Evolutionary conservation across 495 filamentous ascomycete genomes (phyloP).

Genomic region (Astrocystis sublimbata): DNA sequence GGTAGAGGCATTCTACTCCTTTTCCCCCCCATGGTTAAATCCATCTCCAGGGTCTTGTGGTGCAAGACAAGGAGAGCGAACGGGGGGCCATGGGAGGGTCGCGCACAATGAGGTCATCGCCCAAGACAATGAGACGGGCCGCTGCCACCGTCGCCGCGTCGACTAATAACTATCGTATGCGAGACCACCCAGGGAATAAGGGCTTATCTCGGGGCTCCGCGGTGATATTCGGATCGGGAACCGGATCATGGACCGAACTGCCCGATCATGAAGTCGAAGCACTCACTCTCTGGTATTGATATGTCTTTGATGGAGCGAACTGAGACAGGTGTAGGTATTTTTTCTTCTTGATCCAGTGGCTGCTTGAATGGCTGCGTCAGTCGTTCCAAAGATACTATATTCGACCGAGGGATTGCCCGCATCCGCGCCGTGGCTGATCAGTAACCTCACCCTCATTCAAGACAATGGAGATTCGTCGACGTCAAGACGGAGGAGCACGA

Average conservation of each 20-base stretch:
- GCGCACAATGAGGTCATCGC: conserved; percentile 18
- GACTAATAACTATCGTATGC: not conserved
- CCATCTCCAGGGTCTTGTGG: not conserved
- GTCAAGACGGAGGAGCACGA: not conserved
- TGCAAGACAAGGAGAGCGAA: not conserved
- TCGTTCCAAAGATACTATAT: conserved; percentile 29
- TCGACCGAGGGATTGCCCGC: conserved; percentile 37
- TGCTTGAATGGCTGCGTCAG: conserved; percentile 27
- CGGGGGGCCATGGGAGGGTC: not conserved
- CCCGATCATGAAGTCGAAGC: not conserved
- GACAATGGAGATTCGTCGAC: conserved; percentile 3
- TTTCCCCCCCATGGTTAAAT: not conserved
- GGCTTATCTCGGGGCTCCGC: conserved; percentile 13
- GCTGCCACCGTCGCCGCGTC: conserved; percentile 4
- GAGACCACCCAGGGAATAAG: not conserved
- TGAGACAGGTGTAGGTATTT: conserved; percentile 25
- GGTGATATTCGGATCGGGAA: conserved; percentile 17
- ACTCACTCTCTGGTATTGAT: conserved; percentile 12
- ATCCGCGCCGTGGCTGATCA: conserved; percentile 18
- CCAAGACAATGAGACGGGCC: not conserved
- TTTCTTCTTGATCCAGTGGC: conserved; percentile 23
- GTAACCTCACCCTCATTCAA: not conserved
- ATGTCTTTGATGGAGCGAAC: conserved; percentile 12
- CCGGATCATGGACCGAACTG: conserved; percentile 15
- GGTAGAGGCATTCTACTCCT: not conserved